These are phyloP conservation scores for Mycena citricolor DNA, from an alignment of 1,284 basidiomycete genomes.

Conservation along the genomic window DNA sequence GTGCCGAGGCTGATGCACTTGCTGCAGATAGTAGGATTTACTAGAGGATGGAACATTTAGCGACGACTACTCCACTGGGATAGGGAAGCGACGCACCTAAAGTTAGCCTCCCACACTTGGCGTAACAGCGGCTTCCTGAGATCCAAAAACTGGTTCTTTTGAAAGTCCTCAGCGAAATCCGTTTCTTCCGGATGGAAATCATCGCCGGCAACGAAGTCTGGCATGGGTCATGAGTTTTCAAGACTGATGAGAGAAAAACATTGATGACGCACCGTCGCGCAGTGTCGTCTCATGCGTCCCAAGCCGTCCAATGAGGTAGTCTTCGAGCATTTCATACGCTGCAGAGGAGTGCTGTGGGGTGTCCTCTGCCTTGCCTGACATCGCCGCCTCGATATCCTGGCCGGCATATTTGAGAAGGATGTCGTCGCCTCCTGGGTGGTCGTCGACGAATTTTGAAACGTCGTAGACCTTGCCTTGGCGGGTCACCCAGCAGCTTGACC, in stretches of 20 bases:
- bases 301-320: conserved; percentile 81
- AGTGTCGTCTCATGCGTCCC: conserved; percentile 77
- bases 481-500: conserved; percentile 73
- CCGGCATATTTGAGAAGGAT: conserved; percentile 80
- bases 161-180: conserved; percentile 74
- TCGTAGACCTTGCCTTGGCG: conserved; percentile 78
- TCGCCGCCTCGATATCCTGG: conserved; percentile 77
- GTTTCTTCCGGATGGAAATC: conserved; percentile 91
- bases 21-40: conserved; percentile 94
- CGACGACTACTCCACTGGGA: background rate
- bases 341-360: conserved; percentile 93
- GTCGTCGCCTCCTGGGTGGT: conserved; percentile 89
- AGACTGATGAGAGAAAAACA: conserved; percentile 6
- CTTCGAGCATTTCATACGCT: conserved; percentile 91
- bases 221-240: no score
- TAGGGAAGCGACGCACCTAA: conserved; percentile 50
- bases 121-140: conserved; percentile 81
- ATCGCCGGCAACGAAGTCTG: conserved; percentile 86
- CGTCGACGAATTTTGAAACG: conserved; percentile 70
- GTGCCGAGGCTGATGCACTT: conserved; percentile 96
- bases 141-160: conserved; percentile 92
- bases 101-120: conserved; percentile 85
- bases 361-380: conserved; percentile 67
- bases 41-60: conserved; percentile 36
- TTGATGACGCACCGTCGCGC: conserved; percentile 62